Conservation (phyloP, 768 basidiomycete species). For the Kwoniella sp. region DNA sequence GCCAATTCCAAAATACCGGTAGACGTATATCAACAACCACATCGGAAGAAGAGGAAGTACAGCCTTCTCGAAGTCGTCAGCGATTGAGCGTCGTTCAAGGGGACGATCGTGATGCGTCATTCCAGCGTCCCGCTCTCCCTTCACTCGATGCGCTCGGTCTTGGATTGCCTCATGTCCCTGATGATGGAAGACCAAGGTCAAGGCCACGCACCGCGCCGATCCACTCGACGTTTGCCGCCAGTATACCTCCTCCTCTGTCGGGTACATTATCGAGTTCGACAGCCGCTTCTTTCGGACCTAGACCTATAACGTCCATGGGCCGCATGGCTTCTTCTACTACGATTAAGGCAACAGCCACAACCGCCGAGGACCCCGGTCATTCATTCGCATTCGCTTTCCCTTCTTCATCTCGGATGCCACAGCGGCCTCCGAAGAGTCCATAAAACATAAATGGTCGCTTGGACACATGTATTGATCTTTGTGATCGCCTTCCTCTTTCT, state of each 20-base stretch:
- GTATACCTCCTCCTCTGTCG: constrained; percentile 23
- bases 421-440: background rate
- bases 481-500: too few relatives aligned
- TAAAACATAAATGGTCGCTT: constrained; percentile 2
- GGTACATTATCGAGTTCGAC: constrained; percentile 5
- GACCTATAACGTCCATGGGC: constrained; percentile 25
- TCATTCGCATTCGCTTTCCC: constrained; percentile 10
- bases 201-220: constrained; percentile 44
- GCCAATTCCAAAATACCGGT: constrained; percentile 37
- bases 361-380: background rate
- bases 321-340: constrained; percentile 3
- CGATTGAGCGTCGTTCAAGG: constrained; percentile 9
- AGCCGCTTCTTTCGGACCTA: constrained; percentile 2
- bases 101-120: constrained; percentile 14
- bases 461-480: too few relatives aligned
- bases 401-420: background rate
- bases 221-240: constrained; percentile 32
- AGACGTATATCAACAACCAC: constrained; percentile 46
- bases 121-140: constrained; percentile 34
- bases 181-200: constrained; percentile 18
- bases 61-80: constrained; percentile 37
- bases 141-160: constrained; percentile 42
- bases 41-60: constrained; percentile 49
- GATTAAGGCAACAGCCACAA: background rate
- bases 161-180: constrained; percentile 41